Conservation (phyloP, 2,329 filamentous ascomycete genomes). For the Cladosporium sphaerospermum region DNA sequence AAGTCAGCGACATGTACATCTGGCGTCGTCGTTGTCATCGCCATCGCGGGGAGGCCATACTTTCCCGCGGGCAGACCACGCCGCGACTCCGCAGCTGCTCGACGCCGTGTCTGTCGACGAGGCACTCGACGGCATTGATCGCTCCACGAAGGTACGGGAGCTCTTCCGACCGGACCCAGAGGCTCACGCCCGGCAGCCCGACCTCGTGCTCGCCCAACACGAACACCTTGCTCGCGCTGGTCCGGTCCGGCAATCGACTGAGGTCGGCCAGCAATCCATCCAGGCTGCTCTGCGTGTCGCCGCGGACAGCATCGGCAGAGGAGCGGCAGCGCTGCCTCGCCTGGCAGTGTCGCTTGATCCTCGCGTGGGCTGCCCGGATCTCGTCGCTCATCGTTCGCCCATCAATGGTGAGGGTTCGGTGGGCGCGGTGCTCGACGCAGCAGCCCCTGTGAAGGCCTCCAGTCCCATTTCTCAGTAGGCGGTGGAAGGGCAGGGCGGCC, state of each 20-base stretch:
- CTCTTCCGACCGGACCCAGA: slow-evolving; percentile 1
- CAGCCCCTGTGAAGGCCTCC: no score
- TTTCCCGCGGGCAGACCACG: neutral
- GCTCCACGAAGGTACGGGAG: slow-evolving; percentile 5
- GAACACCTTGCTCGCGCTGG: slow-evolving; percentile 1
- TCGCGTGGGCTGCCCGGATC: neutral
- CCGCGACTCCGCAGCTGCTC: neutral
- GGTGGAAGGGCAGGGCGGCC: no score
- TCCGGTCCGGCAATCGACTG: neutral
- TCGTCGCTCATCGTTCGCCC: no score
- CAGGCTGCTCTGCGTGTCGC: neutral
- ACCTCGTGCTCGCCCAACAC: neutral
- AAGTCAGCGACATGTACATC: neutral
- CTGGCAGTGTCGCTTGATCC: neutral
- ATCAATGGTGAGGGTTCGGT: no score
- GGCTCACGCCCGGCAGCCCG: neutral
- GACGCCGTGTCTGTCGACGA: neutral
- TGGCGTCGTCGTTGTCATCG: neutral
- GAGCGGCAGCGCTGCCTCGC: neutral
- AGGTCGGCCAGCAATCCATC: neutral
- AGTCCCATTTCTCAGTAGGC: no score
- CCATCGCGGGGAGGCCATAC: neutral
- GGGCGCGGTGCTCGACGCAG: no score
- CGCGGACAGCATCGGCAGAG: neutral
- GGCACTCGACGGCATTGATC: neutral